Conservation (phyloP, 805 yeast species). For the Saturnispora sekii region DNA sequence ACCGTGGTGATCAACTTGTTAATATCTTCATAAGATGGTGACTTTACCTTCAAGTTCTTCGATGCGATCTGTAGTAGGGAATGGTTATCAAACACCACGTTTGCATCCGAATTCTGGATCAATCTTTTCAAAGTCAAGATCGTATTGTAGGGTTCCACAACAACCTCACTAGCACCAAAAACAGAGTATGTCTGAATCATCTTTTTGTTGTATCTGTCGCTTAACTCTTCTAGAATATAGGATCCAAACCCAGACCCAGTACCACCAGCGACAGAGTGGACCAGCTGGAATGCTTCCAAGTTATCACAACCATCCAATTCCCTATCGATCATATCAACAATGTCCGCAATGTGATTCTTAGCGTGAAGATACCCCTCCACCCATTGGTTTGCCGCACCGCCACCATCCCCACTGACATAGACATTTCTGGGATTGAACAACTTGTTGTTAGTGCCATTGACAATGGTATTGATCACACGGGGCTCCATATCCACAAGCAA, state of each 20-base stretch:
- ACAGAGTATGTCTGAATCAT: constrained; percentile 77
- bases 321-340: constrained; percentile 75
- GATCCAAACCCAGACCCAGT: constrained; percentile 93
- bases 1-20: constrained; percentile 82
- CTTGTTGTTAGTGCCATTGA: constrained; percentile 15
- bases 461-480: constrained; percentile 61
- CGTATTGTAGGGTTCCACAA: constrained; percentile 94
- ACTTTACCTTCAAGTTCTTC: constrained; percentile 41
- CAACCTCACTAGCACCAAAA: constrained; percentile 90
- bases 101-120: constrained; percentile 68
- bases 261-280: constrained; percentile 97
- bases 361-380: constrained; percentile 81
- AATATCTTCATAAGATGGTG: constrained; percentile 66
- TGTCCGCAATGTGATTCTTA: constrained; percentile 53
- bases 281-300: constrained; percentile 78
- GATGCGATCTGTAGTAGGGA: constrained; percentile 70
- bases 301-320: constrained; percentile 88
- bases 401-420: constrained; percentile 69
- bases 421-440: constrained; percentile 79
- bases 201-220: constrained; percentile 77
- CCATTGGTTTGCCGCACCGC: constrained; percentile 97
- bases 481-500: constrained; percentile 85
- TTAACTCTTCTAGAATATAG: constrained; percentile 55
- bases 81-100: constrained; percentile 85
- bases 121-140: constrained; percentile 72